Evolutionary conservation across 768 basidiomycete species (phyloP), one percentile per base, ranked within the genome.

Genomic region (Stropharia rugosoannulata): DNA sequence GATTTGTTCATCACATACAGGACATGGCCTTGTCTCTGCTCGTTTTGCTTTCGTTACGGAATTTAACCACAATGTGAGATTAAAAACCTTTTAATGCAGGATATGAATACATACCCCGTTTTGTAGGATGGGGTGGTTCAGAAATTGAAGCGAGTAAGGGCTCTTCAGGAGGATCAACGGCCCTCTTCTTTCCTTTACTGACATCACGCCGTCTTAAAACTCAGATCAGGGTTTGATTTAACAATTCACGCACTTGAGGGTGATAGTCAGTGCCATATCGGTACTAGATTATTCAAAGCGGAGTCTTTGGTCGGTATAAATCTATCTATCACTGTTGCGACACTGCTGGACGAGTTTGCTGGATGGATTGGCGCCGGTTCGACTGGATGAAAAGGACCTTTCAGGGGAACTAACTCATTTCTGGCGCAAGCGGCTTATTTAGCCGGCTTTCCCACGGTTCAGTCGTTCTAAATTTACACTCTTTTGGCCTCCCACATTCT

Each of bases 11-110:
- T 78, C 72, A 70, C 90, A 93, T 38, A 87, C 81, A 1, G 90
- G 91, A 64, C 90, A 93, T 56, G 75, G 74, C 55, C 84, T 77
- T 2, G 88, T 93, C 65, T 91, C 89, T 15, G 86, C 89, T 42
- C 86, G 82, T 67, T 84, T 89, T 3, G 78, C 88, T 90, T 55
- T 49, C 15, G 46, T 19, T 42, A 43, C 12, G 18, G 32, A 8
- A 11, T 13, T n/a, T 15, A 32, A 55, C 22, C 4, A 11, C 9
- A n/a, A 50, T 11, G 47, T 13, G 49, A 49, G 19, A 15, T 67
- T 38, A 19, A 40, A 42, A 46, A 10, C 44, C 12, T 29, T 16
- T 15, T 27, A 37, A n/a, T 9, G 44, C 18, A 36, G 36, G 39
- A 29, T 11, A 40, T 15, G 42, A 60, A 47, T 25, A 70, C 80